These are phyloP conservation scores for Trifolium dubium DNA, from an alignment of 306 rosid genomes.

Conservation along the genomic window DNA sequence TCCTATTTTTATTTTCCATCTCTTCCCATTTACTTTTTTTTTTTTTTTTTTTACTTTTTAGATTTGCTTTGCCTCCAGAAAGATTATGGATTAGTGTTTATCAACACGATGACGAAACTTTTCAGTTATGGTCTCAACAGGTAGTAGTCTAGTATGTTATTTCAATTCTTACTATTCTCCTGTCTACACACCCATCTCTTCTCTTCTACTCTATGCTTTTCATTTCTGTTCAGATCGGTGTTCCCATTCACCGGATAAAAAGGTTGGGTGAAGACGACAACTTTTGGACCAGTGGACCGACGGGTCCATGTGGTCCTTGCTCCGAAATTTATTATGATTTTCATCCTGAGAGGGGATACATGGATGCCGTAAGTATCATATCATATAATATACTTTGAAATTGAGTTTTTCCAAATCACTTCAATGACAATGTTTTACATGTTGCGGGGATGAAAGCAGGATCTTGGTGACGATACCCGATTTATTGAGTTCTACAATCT, in stretches of 20 bases:
- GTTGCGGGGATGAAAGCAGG: constrained; percentile 56
- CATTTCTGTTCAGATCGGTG: constrained; percentile 70
- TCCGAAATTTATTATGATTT: constrained; percentile 94
- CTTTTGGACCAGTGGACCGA: constrained; percentile 90
- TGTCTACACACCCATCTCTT: constrained; percentile 9
- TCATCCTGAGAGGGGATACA: constrained; percentile 80
- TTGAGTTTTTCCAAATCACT: constrained; percentile 31
- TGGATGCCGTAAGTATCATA: constrained; percentile 58
- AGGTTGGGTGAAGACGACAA: constrained; percentile 93
- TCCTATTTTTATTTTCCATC: too few species aligned
- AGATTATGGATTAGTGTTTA: constrained; percentile 88
- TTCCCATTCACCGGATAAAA: constrained; percentile 80
- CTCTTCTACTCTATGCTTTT: too few species aligned
- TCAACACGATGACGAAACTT: constrained; percentile 81
- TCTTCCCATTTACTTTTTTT: too few species aligned
- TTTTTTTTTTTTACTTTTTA: constrained; percentile 40
- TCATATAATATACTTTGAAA: constrained; percentile 9
- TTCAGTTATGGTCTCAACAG: constrained; percentile 77
- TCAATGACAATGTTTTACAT: constrained; percentile 23
- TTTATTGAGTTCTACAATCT: constrained; percentile 91
- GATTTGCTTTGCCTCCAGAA: constrained; percentile 75
- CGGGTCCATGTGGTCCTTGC: constrained; percentile 99
- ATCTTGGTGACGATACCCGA: constrained; percentile 84
- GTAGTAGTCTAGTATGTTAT: constrained; percentile 42
- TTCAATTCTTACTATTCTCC: constrained; percentile 1